phyloP scores from a whole-genome alignment of 257 asterid species.

The Solanum microdontum region DNA sequence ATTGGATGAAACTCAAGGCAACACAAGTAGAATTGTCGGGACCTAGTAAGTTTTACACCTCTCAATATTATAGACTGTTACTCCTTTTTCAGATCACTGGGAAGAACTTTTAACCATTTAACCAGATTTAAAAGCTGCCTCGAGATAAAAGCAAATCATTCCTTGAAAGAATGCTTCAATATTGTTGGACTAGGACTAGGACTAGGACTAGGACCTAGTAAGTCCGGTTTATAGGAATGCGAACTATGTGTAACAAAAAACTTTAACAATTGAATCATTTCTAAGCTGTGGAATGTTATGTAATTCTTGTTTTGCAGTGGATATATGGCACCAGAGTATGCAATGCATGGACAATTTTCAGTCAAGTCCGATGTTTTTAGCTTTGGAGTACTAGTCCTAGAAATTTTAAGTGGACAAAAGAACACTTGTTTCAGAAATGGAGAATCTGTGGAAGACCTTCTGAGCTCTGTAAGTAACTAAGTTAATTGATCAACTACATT shows the following conservation, averaged over 20 bases:
- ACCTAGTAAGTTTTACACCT: neutral
- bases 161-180: neutral
- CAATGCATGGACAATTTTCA: neutral
- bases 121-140: neutral
- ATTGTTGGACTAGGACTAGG: neutral
- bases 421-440: neutral
- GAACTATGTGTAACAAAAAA: neutral
- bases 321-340: conserved; percentile 18
- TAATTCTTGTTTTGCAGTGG: conserved; percentile 6
- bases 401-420: neutral
- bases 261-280: neutral
- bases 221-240: neutral
- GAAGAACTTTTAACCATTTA: neutral
- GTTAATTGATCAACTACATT: neutral
- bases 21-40: neutral
- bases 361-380: conserved; percentile 13
- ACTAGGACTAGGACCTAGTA: neutral
- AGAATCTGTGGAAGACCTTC: neutral
- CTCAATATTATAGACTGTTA: neutral
- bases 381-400: conserved; percentile 14
- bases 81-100: neutral
- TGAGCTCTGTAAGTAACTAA: neutral
- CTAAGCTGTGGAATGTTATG: neutral
- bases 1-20: neutral
- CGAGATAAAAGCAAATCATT: neutral